Percentiles rank a stretch among this genome's conserved stretches.
phyloP scores from a whole-genome alignment of 192 early-diverging fungal species.

The Coemansia brasiliensis region DNA sequence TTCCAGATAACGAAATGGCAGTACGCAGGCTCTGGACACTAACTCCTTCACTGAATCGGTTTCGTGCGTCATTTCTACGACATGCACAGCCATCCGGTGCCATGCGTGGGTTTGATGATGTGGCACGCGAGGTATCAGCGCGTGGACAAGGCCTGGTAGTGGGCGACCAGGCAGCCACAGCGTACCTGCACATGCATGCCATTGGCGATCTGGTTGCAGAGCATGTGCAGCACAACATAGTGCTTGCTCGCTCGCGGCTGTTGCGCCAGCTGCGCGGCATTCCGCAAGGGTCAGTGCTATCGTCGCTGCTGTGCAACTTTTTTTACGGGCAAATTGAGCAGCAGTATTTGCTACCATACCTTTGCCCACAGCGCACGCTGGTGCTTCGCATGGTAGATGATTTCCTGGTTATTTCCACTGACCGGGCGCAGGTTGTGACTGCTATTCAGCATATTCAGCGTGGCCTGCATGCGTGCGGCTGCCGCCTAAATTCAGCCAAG shows the following conservation, averaged over 20 bases:
- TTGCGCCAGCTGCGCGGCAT: slow-evolving; percentile 78
- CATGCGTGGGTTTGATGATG: slow-evolving; percentile 42
- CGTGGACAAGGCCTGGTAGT: slow-evolving; percentile 60
- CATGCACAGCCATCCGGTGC: slow-evolving; percentile 41
- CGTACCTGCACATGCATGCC: slow-evolving; percentile 51
- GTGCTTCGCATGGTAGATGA: slow-evolving; percentile 82
- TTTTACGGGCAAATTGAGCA: slow-evolving; percentile 78
- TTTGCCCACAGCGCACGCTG: slow-evolving; percentile 53
- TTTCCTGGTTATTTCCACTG: slow-evolving; percentile 75
- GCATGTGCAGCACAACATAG: slow-evolving; percentile 68
- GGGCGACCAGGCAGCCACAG: slow-evolving; percentile 71
- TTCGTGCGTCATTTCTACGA: slow-evolving; percentile 19
- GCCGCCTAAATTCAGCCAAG: slow-evolving; percentile 71
- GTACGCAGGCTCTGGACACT: slow-evolving; percentile 65
- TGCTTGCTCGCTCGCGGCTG: slow-evolving; percentile 61
- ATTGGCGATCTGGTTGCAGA: slow-evolving; percentile 58
- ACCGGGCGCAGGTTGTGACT: slow-evolving; percentile 42
- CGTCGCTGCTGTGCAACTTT: slow-evolving; percentile 84
- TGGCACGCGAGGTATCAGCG: slow-evolving; percentile 53
- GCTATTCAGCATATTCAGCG: slow-evolving; percentile 63
- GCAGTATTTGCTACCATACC: slow-evolving; percentile 50
- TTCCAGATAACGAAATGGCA: slow-evolving; percentile 62
- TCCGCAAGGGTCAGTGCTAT: slow-evolving; percentile 89
- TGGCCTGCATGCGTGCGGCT: slow-evolving; percentile 72
- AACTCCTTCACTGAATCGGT: slow-evolving; percentile 36